These are phyloP conservation scores for Epichloe coenophiala DNA, from an alignment of 2,329 filamentous ascomycete species.

Conservation along the genomic window DNA sequence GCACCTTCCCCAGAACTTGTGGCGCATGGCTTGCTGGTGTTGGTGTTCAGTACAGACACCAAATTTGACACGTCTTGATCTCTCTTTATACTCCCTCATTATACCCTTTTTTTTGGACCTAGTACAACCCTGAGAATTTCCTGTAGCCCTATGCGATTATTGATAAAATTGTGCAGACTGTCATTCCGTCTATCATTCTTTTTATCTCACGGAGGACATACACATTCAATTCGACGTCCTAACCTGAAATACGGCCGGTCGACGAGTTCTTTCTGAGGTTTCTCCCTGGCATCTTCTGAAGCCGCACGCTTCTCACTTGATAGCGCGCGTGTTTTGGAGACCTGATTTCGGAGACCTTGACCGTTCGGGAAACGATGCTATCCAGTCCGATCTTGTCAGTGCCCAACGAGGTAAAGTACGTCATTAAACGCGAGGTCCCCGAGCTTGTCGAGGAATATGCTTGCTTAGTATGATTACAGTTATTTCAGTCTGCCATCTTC, in stretches of 20 bases:
- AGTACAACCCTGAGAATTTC: neutral
- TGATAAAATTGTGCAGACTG: neutral
- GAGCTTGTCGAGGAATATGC: neutral
- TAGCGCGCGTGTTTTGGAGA: neutral
- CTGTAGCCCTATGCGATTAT: neutral
- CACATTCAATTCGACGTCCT: neutral
- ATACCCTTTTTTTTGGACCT: neutral
- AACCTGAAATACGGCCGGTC: neutral
- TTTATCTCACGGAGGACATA: neutral
- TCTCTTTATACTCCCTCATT: no score
- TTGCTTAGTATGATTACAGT: slow-evolving; percentile 7
- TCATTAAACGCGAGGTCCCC: neutral
- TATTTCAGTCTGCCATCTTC: slow-evolving; percentile 19
- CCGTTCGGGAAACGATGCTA: neutral
- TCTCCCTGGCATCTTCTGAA: neutral
- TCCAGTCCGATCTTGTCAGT: neutral
- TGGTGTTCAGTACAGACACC: neutral
- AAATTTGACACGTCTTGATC: neutral
- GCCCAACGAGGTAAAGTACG: slow-evolving; percentile 14
- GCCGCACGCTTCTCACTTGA: neutral
- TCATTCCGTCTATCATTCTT: neutral
- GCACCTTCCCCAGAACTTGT: neutral
- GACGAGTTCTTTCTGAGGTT: no score
- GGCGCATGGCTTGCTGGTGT: neutral
- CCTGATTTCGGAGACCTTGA: slow-evolving; percentile 10